Percentiles rank a stretch among this genome's conserved stretches.
Conservation (phyloP, 2,329 filamentous ascomycete genomes). For the Trichoderma sp. region DNA sequence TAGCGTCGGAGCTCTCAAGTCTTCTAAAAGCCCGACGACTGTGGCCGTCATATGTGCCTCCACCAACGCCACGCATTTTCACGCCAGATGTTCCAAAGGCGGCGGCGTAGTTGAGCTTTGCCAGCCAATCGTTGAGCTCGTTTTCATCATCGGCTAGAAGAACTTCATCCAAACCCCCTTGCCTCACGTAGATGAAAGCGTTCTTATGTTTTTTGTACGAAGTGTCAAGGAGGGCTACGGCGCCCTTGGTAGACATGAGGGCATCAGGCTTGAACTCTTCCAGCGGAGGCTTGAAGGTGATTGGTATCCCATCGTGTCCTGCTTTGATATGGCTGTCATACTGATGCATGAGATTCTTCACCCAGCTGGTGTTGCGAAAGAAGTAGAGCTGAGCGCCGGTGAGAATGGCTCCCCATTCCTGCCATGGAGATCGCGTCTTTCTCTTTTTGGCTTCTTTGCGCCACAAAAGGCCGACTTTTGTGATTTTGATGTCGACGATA, state of each 20-base stretch:
- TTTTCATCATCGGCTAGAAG: conserved; percentile 86
- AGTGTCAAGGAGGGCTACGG: conserved; percentile 82
- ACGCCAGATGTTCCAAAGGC: conserved; percentile 92
- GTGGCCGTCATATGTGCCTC: conserved; percentile 83
- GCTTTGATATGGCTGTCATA: conserved; percentile 80
- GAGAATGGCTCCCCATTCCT: conserved; percentile 96
- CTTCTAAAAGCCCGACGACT: conserved; percentile 70
- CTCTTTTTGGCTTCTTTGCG: conserved; percentile 92
- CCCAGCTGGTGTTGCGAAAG: conserved; percentile 90
- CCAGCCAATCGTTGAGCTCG: conserved; percentile 96
- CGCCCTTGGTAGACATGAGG: conserved; percentile 89
- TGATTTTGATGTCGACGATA: conserved; percentile 95
- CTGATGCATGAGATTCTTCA: conserved; percentile 87
- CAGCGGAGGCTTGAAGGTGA: conserved; percentile 88
- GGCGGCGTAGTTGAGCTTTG: conserved; percentile 93
- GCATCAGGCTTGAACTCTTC: conserved; percentile 92
- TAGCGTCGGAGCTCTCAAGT: conserved; percentile 63
- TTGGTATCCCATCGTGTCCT: conserved; percentile 71
- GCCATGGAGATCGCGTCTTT: conserved; percentile 93
- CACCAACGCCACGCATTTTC: conserved; percentile 83
- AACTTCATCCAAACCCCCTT: conserved; percentile 84
- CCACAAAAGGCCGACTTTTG: conserved; percentile 93
- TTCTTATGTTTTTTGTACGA: conserved; percentile 95
- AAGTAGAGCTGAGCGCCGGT: conserved; percentile 98
- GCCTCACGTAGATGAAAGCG: conserved; percentile 86